These are phyloP conservation scores for Podospora comata DNA, from an alignment of 495 filamentous ascomycete genomes.

Conservation along the genomic window DNA sequence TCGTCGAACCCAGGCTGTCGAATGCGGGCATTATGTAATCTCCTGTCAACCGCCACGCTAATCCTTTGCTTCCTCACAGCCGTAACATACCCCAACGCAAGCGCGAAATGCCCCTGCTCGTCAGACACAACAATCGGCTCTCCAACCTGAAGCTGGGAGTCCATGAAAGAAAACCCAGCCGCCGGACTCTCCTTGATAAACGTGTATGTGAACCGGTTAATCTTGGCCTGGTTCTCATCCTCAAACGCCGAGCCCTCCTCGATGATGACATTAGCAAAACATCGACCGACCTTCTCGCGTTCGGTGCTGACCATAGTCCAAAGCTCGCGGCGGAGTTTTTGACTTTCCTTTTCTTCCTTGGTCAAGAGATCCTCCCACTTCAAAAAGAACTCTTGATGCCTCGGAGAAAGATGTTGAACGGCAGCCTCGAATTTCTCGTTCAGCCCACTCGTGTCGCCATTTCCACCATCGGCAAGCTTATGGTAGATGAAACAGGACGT, in stretches of 20 bases:
- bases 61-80: conserved; percentile 69
- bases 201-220: conserved; percentile 84
- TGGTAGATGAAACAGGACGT: conserved; percentile 90
- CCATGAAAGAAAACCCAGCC: conserved; percentile 71
- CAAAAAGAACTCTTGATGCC: conserved; percentile 77
- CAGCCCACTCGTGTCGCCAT: conserved; percentile 73
- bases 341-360: conserved; percentile 85
- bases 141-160: conserved; percentile 84
- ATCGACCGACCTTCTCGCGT: conserved; percentile 78
- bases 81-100: conserved; percentile 86
- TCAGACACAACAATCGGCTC: conserved; percentile 97
- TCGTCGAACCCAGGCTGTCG: conserved; percentile 70
- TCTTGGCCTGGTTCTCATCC: conserved; percentile 65
- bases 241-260: conserved; percentile 71
- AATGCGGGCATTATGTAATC: conserved; percentile 80
- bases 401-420: conserved; percentile 67
- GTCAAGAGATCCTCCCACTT: conserved; percentile 94
- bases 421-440: conserved; percentile 71
- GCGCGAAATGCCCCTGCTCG: conserved; percentile 88
- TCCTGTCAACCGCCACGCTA: conserved; percentile 82
- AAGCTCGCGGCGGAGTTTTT: conserved; percentile 79
- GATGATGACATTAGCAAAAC: conserved; percentile 63
- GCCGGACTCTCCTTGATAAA: conserved; percentile 63
- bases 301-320: conserved; percentile 93
- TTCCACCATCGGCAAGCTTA: conserved; percentile 80